Conservation (phyloP, 371 early-diverging fungal species). For the Capillidium heterosporum region DNA sequence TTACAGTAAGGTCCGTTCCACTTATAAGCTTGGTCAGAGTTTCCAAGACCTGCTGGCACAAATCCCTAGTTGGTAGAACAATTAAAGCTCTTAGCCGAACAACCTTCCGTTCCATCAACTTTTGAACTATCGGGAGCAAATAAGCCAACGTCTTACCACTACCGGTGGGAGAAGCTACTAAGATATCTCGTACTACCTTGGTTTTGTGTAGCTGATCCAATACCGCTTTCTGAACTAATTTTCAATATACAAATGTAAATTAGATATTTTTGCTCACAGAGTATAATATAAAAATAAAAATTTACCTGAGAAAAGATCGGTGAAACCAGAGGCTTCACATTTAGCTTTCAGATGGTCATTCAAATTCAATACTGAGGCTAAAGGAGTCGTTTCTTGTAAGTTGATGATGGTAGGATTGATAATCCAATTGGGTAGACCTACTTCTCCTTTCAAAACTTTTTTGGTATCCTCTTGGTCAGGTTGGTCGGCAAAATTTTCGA, state of each 20-base stretch:
- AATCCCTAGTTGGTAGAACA: constrained; percentile 78
- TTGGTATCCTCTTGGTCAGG: neutral
- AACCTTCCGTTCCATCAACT: constrained; percentile 45
- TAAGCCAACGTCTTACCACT: constrained; percentile 96
- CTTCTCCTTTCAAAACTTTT: constrained; percentile 7
- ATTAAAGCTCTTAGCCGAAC: constrained; percentile 67
- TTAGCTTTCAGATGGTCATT: constrained; percentile 34
- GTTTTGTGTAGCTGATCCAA: constrained; percentile 31
- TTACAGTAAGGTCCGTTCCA: constrained; percentile 47
- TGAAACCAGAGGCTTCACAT: constrained; percentile 38
- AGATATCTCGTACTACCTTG: constrained; percentile 47
- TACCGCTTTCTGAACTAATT: constrained; percentile 63
- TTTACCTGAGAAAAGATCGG: constrained; percentile 57
- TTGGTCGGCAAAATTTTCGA: no score
- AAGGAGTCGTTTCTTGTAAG: constrained; percentile 23
- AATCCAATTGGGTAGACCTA: constrained; percentile 79
- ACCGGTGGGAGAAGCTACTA: constrained; percentile 89
- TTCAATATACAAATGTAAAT: neutral
- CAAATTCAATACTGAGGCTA: constrained; percentile 26
- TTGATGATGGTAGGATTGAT: constrained; percentile 54
- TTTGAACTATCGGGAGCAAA: constrained; percentile 77
- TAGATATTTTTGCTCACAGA: neutral
- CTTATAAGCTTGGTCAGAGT: constrained; percentile 54
- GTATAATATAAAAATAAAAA: neutral
- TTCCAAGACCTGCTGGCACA: constrained; percentile 69